Percentiles rank a stretch among this genome's conserved stretches.
These are phyloP conservation scores for Syncephalastrum racemosum DNA, from an alignment of 371 early-diverging fungal species.

Conservation along the genomic window DNA sequence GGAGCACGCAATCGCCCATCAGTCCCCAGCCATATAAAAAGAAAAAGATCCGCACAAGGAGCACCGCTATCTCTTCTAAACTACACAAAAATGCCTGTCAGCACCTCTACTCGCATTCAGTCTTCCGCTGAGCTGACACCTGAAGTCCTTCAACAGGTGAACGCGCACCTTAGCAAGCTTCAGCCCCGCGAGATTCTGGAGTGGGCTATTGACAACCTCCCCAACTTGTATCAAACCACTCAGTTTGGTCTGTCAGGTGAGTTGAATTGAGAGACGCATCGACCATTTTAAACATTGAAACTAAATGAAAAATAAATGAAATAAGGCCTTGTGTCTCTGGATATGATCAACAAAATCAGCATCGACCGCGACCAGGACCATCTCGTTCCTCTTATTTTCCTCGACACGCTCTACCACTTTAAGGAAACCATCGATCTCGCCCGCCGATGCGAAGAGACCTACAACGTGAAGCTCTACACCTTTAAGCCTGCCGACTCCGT, in stretches of 20 bases:
- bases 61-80: not conserved
- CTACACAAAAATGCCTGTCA: constrained; percentile 20
- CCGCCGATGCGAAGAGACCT: constrained; percentile 61
- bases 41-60: constrained; percentile 6
- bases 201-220: constrained; percentile 84
- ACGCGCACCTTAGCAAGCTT: constrained; percentile 57
- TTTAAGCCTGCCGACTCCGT: constrained; percentile 71
- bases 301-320: constrained; percentile 1
- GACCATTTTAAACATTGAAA: constrained; percentile 1
- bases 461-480: constrained; percentile 71
- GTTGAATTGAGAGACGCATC: not conserved
- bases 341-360: constrained; percentile 72
- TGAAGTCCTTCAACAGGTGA: constrained; percentile 64
- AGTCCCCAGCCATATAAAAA: constrained; percentile 1
- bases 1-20: not conserved
- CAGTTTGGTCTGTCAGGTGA: constrained; percentile 85
- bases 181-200: constrained; percentile 81
- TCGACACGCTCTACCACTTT: constrained; percentile 93
- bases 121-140: constrained; percentile 53
- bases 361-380: constrained; percentile 52
- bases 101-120: constrained; percentile 29
- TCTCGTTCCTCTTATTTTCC: constrained; percentile 82
- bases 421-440: constrained; percentile 85
- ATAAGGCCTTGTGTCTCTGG: constrained; percentile 72
- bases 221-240: constrained; percentile 87